Base-by-base conservation (phyloP, 2,329 filamentous ascomycete species). In the Penicillium sp. region DNA sequence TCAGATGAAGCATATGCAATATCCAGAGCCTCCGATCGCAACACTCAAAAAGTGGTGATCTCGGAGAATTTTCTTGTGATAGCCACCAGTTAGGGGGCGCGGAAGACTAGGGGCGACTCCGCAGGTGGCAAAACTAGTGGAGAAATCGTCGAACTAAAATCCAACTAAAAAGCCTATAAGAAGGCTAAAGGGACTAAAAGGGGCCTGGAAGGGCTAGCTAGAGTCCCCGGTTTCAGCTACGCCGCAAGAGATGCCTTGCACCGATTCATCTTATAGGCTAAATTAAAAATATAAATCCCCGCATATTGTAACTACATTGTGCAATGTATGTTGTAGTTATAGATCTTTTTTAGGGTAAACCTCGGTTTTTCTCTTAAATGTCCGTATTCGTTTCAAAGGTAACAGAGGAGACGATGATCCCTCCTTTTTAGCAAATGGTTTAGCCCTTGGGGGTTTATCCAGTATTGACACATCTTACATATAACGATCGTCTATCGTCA, bases 171-270 rank as follows among this genome's bases (percentile, higher is more conserved):
- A 50, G 27, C 39, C 23, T 10, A 34, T 50, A 43, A 39, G 56
- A 48, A 49, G 13, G 45, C 21, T 47, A 46, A 46, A 31, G 11
- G 29, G 27, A 5, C 16, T 33, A 33, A 16, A 16, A 21, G 7
- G 44, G 5, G 23, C 15, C 19, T 13, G 25, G 52, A 44, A 44
- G 53, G 39, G 44, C 25, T 23, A 45, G 38, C 33, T 44, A 59
- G 50, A 16, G 53, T 52, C 29, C 50, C 47, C 23, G 43, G 36
- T 55, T 56, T 63, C 62, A 64, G 62, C 62, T 49, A 56, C 59
- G 62, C 62, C 62, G 61, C 59, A 39, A 39, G 49, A 31, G 31
- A 50, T 33, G 27, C 13, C n/a, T 23, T 16, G 19, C 23, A 27
- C 25, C 23, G 16, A 27, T 36, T 5, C 34, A 39, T 50, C 15